Conservation (phyloP, 495 filamentous ascomycete genomes). For the Penicillium paradoxum region DNA sequence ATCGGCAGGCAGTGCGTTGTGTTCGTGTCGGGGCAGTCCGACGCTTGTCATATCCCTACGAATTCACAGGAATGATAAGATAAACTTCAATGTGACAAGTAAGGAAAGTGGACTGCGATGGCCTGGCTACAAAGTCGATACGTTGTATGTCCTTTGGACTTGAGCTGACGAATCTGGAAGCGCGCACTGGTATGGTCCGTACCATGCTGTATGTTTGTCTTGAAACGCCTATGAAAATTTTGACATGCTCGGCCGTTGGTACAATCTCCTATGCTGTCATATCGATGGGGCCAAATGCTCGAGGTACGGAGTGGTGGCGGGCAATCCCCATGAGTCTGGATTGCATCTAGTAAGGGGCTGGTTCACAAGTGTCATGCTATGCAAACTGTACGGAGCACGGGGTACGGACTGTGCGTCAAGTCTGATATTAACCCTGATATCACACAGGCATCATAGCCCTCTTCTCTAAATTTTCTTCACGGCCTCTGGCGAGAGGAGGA, state of each 20-base stretch:
- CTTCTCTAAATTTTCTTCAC: not conserved
- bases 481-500: no score
- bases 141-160: not conserved
- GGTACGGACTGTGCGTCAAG: not conserved
- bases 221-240: not conserved
- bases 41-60: not conserved
- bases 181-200: no score
- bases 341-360: not conserved
- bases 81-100: no score
- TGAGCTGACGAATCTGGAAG: not conserved
- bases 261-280: not conserved
- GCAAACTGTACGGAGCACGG: slow-evolving; percentile 9
- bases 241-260: not conserved
- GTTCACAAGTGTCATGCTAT: not conserved
- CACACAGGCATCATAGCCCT: slow-evolving; percentile 1
- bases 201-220: not conserved
- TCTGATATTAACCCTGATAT: no score
- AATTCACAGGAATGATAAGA: not conserved
- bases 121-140: not conserved
- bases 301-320: not conserved
- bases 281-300: slow-evolving; percentile 2
- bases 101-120: not conserved
- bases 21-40: not conserved
- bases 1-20: not conserved
- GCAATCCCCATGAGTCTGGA: not conserved